Evolutionary conservation across 805 yeast genomes (phyloP).

Genomic region (Saccharomycopsis selenospora): DNA sequence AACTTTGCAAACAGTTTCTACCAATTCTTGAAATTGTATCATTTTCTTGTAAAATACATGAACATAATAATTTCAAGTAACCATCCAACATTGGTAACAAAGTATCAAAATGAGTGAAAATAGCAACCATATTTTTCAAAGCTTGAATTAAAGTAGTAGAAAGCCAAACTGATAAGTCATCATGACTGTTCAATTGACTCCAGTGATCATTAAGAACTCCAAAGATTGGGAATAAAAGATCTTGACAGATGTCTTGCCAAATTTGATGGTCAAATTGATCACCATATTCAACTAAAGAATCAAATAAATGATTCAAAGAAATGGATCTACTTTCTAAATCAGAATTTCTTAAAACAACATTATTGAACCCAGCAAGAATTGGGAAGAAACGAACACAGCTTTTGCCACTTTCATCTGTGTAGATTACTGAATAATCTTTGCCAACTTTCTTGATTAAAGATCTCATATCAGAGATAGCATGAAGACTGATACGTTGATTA

Average conservation of each 20-base stretch:
- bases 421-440: constrained; percentile 25
- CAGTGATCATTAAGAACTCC: constrained; percentile 69
- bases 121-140: constrained; percentile 73
- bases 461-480: constrained; percentile 69
- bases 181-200: constrained; percentile 63
- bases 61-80: constrained; percentile 65
- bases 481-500: constrained; percentile 74
- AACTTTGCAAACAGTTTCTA: constrained; percentile 73
- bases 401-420: background rate
- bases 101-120: constrained; percentile 72
- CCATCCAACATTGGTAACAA: constrained; percentile 71
- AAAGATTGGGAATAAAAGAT: constrained; percentile 85
- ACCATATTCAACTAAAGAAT: constrained; percentile 73
- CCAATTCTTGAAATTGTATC: constrained; percentile 96
- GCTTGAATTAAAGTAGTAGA: constrained; percentile 97
- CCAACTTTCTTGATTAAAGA: constrained; percentile 55
- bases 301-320: constrained; percentile 78
- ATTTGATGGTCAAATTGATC: constrained; percentile 61
- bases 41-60: constrained; percentile 93
- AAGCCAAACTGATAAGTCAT: constrained; percentile 90
- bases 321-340: constrained; percentile 91
- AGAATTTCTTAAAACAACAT: constrained; percentile 85
- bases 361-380: constrained; percentile 74
- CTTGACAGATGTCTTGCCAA: constrained; percentile 77
- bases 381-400: constrained; percentile 62